These are phyloP conservation scores for Lachnellula suecica DNA, from an alignment of 2,329 filamentous ascomycete species.

Conservation along the genomic window DNA sequence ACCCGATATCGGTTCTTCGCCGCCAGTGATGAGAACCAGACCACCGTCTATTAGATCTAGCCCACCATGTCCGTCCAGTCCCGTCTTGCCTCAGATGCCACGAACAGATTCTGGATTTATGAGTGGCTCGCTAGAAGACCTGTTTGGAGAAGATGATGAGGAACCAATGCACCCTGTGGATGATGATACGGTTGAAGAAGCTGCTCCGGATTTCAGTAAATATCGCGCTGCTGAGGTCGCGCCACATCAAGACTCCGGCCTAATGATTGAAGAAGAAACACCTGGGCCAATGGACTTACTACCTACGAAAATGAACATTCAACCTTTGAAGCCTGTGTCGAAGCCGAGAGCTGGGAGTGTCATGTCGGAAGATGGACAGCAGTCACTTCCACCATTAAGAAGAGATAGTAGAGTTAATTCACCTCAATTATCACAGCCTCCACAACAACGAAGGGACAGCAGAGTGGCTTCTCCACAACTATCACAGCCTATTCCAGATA, in stretches of 20 bases:
- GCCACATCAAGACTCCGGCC: constrained; percentile 22
- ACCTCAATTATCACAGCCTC: constrained; percentile 4
- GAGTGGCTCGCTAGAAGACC: constrained; percentile 63
- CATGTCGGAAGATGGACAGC: constrained; percentile 30
- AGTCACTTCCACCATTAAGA: constrained; percentile 24
- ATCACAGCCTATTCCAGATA: background rate
- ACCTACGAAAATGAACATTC: constrained; percentile 34
- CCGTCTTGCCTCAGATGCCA: constrained; percentile 56
- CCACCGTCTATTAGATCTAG: constrained; percentile 72
- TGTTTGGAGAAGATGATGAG: constrained; percentile 61
- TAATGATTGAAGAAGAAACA: constrained; percentile 35
- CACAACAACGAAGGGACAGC: background rate
- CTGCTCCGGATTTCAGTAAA: constrained; percentile 33
- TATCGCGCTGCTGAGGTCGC: constrained; percentile 14
- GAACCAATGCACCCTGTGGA: constrained; percentile 31
- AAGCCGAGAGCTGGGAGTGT: constrained; percentile 31
- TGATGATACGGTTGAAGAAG: constrained; percentile 35
- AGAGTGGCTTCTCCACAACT: constrained; percentile 9
- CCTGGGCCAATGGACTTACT: constrained; percentile 43
- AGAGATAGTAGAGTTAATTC: constrained; percentile 13
- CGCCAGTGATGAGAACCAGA: constrained; percentile 70
- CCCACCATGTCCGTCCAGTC: constrained; percentile 68
- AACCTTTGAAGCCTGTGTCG: constrained; percentile 29
- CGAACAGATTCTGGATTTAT: constrained; percentile 77
- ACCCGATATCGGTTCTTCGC: constrained; percentile 84